Evolutionary conservation across 192 early-diverging fungal species (phyloP), one percentile per base, ranked within the genome.

Genomic region (Coemansia brasiliensis): DNA sequence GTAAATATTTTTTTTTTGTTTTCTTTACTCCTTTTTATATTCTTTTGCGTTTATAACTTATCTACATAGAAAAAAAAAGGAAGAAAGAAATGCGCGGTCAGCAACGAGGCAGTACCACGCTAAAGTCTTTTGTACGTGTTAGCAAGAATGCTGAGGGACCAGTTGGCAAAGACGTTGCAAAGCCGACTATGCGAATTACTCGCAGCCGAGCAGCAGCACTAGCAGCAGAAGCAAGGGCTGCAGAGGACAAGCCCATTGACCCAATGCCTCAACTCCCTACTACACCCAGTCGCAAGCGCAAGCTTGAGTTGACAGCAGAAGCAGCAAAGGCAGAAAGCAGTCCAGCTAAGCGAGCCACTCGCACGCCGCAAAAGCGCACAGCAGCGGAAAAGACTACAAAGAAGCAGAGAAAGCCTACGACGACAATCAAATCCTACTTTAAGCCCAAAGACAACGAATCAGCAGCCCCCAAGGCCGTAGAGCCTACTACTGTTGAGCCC

Each of bases 41-140:
- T n/a, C n/a, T n/a, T 35, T 35, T 5, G 27, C 27, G 27, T 29
- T 29, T 4, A 29, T n/a, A n/a, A n/a, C n/a, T n/a, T n/a, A n/a
- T n/a, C n/a, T n/a, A n/a, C n/a, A n/a, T n/a, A n/a, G n/a, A n/a
- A n/a, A 24, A 11, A 6, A 6, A 11, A 7, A 6, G 2, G 17
- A n/a, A n/a, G n/a, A n/a, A 29, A 11, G 12, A 46, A 20, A 46
- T 46, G 55, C 42, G 42, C 12, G 55, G 26, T 8, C 55, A 67
- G 39, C 50, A 37, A 46, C n/a, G n/a, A n/a, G n/a, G 43, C 52
- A n/a, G 59, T 11, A 26, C 35, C 10, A 63, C 69, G 21, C 52
- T 78, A 18, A 78, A 78, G 44, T 40, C 51, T 45, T 71, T 71
- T 72, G 63, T 67, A 1, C 69, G 65, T 27, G 74, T 78, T 22